Base-by-base conservation (phyloP, 1,284 basidiomycete species). In the Ceratorhiza oryzae-sativae region DNA sequence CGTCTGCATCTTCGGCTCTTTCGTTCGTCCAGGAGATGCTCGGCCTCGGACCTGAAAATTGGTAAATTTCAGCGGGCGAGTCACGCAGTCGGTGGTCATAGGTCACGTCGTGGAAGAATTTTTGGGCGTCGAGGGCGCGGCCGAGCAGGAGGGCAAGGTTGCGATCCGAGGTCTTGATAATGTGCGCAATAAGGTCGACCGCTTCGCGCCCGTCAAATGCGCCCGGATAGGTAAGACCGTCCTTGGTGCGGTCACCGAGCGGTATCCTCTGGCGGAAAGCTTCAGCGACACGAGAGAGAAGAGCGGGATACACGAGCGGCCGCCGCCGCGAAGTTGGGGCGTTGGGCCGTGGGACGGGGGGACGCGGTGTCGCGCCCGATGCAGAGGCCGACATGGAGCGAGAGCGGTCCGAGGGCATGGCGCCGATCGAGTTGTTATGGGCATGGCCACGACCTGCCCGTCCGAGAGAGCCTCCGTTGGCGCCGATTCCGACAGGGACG, bases 21-120 rank as follows among this genome's bases (percentile, higher is more conserved):
- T 70, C 67, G 9, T 27, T 42, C n/a, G 42, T 45, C 67, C 67
- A 70, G 9, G 53, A 23, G 27, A 68, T 53, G 23, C 36, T 41
- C 12, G 62, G 73, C 87, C 88, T 74, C 86, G 84, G 67, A 15
- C 67, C 67, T 15, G 67, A 70, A 82, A 99, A 98, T 80, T 97
- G 96, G 81, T 98, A 99, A 34, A 99, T 83, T 81, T 99, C 97
- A 74, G 87, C 86, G 1, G 90, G 84, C 76, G 90, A 94, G 81
- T 99, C 97, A 61, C 97, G 86, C 74, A 99, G 80, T 13, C 97
- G 90, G 80, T 99, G 97, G 78, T 98, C 96, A 79, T 99, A 99
- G 6, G 97, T 98, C 75, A 99, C 97, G 78, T 98, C 97, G 80
- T 99, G 97, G 80, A 99, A 99, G 83, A 97, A 98, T 83, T 98